These are phyloP conservation scores for Opeltia flavorubescens DNA, from an alignment of 495 filamentous ascomycete genomes.

Conservation along the genomic window DNA sequence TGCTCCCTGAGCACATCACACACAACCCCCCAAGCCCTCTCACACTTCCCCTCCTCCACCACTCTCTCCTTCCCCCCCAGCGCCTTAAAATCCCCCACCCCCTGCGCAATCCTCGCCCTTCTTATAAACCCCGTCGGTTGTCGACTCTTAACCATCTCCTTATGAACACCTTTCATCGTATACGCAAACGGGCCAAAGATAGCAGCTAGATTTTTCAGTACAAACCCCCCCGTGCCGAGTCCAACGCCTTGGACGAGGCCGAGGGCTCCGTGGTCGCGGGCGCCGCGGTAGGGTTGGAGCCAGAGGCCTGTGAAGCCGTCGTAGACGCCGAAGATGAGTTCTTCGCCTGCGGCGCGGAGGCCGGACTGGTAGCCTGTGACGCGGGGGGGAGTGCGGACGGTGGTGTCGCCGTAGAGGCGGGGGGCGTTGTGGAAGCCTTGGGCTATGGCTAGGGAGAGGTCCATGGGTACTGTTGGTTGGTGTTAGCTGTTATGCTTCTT, in stretches of 20 bases:
- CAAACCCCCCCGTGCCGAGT: constrained; percentile 60
- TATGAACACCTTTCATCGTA: constrained; percentile 47
- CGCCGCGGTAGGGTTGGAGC: constrained; percentile 49
- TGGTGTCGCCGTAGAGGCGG: constrained; percentile 51
- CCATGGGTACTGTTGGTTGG: constrained; percentile 30
- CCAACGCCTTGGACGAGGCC: constrained; percentile 55
- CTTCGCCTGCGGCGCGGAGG: constrained; percentile 44
- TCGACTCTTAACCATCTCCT: constrained; percentile 25
- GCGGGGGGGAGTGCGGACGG: constrained; percentile 33
- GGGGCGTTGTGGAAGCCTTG: constrained; percentile 81
- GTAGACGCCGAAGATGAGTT: constrained; percentile 58
- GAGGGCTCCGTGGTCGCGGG: constrained; percentile 39
- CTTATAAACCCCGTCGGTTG: constrained; percentile 35
- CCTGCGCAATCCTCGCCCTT: constrained; percentile 33
- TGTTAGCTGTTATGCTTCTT: too few species aligned
- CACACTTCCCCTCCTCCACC: constrained; percentile 17
- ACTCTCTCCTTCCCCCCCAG: constrained; percentile 4
- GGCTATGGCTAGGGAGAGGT: constrained; percentile 56
- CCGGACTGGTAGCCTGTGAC: constrained; percentile 58
- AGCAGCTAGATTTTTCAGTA: constrained; percentile 55
- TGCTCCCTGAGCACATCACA: constrained; percentile 24
- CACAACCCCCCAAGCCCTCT: constrained; percentile 31
- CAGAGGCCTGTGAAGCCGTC: constrained; percentile 63
- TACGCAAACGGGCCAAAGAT: constrained; percentile 49
- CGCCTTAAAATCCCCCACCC: constrained; percentile 15